These are phyloP conservation scores for Hamamelis virginiana DNA, from an alignment of 164 flowering plant genomes.

Conservation along the genomic window DNA sequence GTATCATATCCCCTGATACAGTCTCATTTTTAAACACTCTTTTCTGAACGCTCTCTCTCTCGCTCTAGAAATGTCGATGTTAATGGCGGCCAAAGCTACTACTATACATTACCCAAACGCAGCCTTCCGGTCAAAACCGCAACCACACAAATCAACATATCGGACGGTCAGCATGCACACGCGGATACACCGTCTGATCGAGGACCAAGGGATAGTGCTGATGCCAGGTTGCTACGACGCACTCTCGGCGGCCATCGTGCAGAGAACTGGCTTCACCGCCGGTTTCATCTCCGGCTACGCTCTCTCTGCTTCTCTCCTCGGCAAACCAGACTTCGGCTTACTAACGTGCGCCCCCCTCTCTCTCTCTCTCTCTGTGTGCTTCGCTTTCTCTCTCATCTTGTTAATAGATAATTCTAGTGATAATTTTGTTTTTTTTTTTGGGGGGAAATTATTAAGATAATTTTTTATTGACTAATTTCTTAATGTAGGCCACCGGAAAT, in stretches of 20 bases:
- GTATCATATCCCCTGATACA: too few species aligned
- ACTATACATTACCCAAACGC: too few species aligned
- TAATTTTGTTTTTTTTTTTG: too few species aligned
- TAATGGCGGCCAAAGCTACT: too few species aligned
- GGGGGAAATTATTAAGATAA: too few species aligned
- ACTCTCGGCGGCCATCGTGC: conserved; percentile 25
- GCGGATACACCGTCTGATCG: conserved; percentile 23
- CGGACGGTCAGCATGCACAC: not conserved
- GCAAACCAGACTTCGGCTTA: conserved; percentile 35
- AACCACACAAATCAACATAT: too few species aligned
- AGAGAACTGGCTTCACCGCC: conserved; percentile 25
- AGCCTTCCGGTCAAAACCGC: too few species aligned
- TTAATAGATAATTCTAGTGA: not conserved
- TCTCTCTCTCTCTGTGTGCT: not conserved
- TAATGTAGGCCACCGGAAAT: too few species aligned
- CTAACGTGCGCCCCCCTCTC: conserved; percentile 19
- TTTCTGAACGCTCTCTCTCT: too few species aligned
- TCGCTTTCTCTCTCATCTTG: not conserved
- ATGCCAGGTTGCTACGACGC: conserved; percentile 37
- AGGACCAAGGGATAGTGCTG: conserved; percentile 26
- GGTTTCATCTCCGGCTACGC: conserved; percentile 33
- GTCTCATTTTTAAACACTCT: too few species aligned
- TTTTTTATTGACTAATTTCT: too few species aligned
- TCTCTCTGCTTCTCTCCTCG: conserved; percentile 31
- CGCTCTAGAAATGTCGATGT: too few species aligned